These are phyloP conservation scores for Glycine tomentella DNA, from an alignment of 306 rosid genomes.

Conservation along the genomic window DNA sequence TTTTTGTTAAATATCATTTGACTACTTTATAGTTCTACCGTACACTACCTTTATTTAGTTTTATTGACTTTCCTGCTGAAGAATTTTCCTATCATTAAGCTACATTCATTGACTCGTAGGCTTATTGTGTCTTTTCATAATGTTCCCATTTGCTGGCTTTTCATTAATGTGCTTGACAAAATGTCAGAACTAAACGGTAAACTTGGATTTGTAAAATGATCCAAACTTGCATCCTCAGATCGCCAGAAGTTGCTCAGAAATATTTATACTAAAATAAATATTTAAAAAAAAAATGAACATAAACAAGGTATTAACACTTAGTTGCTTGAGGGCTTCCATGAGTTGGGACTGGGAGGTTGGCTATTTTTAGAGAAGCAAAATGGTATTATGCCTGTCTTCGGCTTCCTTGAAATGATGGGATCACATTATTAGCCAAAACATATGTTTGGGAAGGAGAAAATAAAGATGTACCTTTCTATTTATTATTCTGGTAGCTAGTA, in stretches of 20 bases:
- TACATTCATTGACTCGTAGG: constrained; percentile 12
- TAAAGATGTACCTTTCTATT: background rate
- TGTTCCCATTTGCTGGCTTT: background rate
- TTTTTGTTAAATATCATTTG: background rate
- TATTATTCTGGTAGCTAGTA: background rate
- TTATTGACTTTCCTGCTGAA: background rate
- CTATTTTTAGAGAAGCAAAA: background rate
- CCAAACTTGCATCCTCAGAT: background rate
- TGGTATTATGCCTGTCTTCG: background rate
- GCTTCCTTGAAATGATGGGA: constrained; percentile 9
- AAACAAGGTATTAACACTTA: background rate
- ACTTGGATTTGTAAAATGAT: background rate
- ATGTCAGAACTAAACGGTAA: background rate
- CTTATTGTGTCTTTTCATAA: background rate
- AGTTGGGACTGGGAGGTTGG: background rate
- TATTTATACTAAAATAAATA: no score
- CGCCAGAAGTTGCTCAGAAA: background rate
- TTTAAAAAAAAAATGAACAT: background rate
- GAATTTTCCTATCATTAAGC: background rate
- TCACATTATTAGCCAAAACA: background rate
- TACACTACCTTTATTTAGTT: background rate
- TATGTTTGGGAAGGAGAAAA: background rate
- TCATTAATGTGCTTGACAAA: background rate
- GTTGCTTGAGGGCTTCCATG: background rate
- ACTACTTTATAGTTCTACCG: background rate